These are phyloP conservation scores for Cantharellus anzutake DNA, from an alignment of 768 basidiomycete genomes.

Conservation along the genomic window DNA sequence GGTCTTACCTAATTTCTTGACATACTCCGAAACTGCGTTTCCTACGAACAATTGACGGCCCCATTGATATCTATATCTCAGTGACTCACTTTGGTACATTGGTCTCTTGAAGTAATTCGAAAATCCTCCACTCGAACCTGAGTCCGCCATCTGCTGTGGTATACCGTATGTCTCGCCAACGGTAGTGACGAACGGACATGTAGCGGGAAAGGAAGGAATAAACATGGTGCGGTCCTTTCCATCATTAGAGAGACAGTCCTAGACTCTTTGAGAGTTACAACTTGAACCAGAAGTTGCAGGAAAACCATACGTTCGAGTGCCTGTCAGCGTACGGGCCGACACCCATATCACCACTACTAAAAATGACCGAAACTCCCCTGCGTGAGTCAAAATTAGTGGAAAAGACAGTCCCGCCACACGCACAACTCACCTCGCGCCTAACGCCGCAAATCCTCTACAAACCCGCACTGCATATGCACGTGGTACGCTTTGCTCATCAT, in stretches of 20 bases:
- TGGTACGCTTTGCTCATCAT: slow-evolving; percentile 42
- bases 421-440: slow-evolving; percentile 33
- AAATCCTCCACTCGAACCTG: slow-evolving; percentile 8
- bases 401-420: slow-evolving; percentile 39
- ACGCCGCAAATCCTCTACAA: slow-evolving; percentile 42
- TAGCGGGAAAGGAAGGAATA: slow-evolving; percentile 4
- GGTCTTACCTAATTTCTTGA: neutral
- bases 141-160: slow-evolving; percentile 1
- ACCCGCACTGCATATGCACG: slow-evolving; percentile 13
- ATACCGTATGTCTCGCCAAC: slow-evolving; percentile 4
- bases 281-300: neutral
- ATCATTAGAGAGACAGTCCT: neutral
- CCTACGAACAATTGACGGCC: neutral
- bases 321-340: neutral
- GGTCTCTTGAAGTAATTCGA: slow-evolving; percentile 9
- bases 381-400: slow-evolving; percentile 43
- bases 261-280: neutral
- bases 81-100: slow-evolving; percentile 3
- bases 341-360: slow-evolving; percentile 4
- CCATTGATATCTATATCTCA: neutral
- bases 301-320: neutral
- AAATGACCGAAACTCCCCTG: slow-evolving; percentile 2
- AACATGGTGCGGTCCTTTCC: neutral
- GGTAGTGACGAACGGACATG: slow-evolving; percentile 3
- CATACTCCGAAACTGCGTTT: neutral